A percentile compares a stretch with the other conserved stretches of the same genome.
Conservation (phyloP, 805 yeast genomes). For the Ogataea polymorpha region DNA sequence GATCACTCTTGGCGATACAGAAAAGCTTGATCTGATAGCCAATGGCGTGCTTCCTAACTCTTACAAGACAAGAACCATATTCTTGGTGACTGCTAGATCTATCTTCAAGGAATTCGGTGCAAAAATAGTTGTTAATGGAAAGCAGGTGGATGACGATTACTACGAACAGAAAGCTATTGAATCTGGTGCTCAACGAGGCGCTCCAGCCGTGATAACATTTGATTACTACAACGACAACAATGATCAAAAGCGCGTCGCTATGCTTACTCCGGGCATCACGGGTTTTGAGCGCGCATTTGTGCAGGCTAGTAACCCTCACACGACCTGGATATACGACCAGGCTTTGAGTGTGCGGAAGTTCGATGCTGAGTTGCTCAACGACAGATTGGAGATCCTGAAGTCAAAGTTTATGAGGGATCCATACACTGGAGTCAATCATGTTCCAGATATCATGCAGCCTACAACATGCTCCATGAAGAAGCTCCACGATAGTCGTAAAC, state of each 20-base stretch:
- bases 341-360: conserved; percentile 74
- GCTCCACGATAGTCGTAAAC: conserved; percentile 30
- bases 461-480: conserved; percentile 35
- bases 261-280: conserved; percentile 21
- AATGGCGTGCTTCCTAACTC: conserved; percentile 83
- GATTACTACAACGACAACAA: conserved; percentile 22
- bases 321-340: conserved; percentile 82
- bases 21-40: conserved; percentile 78
- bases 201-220: conserved; percentile 34
- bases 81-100: conserved; percentile 86
- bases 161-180: conserved; percentile 61
- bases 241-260: conserved; percentile 21
- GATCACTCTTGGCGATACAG: conserved; percentile 67
- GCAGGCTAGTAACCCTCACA: conserved; percentile 39
- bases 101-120: conserved; percentile 92
- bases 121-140: conserved; percentile 74
- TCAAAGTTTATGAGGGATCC: conserved; percentile 68
- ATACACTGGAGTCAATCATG: conserved; percentile 78
- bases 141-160: conserved; percentile 81
- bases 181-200: conserved; percentile 67
- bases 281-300: conserved; percentile 37
- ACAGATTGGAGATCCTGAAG: conserved; percentile 49
- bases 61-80: conserved; percentile 85
- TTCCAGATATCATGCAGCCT: conserved; percentile 77
- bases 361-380: conserved; percentile 59